These are phyloP conservation scores for Macrolepiota dolichaula DNA, from an alignment of 768 basidiomycete genomes.

Conservation along the genomic window DNA sequence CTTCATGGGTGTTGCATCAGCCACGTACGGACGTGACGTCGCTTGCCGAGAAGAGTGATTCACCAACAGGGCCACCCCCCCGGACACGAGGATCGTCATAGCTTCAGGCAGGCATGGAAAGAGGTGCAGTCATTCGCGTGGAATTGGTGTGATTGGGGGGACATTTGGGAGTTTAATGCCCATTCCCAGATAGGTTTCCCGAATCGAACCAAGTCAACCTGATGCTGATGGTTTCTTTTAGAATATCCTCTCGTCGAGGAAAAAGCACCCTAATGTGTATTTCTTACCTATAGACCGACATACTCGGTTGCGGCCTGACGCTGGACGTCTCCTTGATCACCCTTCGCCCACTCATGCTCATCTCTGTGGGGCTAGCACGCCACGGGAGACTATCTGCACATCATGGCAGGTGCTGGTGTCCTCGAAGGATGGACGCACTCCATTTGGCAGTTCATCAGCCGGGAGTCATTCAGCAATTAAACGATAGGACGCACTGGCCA, in stretches of 20 bases:
- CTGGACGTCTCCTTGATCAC: constrained; percentile 38
- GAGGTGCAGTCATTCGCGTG: constrained; percentile 39
- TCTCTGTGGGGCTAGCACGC: constrained; percentile 30
- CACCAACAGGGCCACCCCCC: constrained; percentile 55
- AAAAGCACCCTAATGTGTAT: constrained; percentile 49
- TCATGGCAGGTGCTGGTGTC: constrained; percentile 45
- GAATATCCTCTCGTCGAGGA: constrained; percentile 33
- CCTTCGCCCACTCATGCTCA: neutral
- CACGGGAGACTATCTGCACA: constrained; percentile 42
- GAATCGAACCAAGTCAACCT: no score
- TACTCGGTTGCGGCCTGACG: constrained; percentile 59
- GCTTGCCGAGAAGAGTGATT: constrained; percentile 39
- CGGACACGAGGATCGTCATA: constrained; percentile 64
- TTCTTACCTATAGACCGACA: constrained; percentile 62
- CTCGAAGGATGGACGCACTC: constrained; percentile 50
- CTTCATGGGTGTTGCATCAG: constrained; percentile 38
- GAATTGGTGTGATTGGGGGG: constrained; percentile 65
- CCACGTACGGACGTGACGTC: constrained; percentile 27
- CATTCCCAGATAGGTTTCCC: constrained; percentile 45
- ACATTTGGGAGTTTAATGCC: constrained; percentile 55
- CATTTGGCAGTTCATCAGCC: constrained; percentile 43
- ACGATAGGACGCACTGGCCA: neutral
- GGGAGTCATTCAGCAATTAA: constrained; percentile 14
- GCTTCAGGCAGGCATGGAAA: constrained; percentile 39
- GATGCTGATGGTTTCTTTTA: constrained; percentile 18